Percentiles rank a stretch among this genome's conserved stretches.
Evolutionary conservation across 192 early-diverging fungal genomes (phyloP).

Genomic region (Entomortierella beljakovae): DNA sequence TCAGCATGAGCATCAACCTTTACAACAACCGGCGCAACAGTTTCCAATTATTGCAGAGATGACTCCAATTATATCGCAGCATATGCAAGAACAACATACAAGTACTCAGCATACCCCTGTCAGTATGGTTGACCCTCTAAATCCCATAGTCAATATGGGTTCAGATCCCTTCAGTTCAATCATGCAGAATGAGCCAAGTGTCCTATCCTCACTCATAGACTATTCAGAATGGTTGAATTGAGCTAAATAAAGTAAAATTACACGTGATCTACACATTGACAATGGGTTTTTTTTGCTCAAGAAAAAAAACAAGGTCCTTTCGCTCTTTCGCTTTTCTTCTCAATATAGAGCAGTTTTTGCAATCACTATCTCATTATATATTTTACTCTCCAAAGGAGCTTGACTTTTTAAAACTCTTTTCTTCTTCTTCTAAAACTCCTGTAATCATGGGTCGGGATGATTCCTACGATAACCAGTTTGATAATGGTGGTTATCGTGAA

Average conservation of each 20-base stretch:
- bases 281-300: not conserved
- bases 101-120: conserved; percentile 3
- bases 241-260: conserved; percentile 9
- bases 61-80: not conserved
- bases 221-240: conserved; percentile 52
- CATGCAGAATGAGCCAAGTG: conserved; percentile 49
- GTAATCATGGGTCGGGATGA: conserved; percentile 3
- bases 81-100: conserved; percentile 3
- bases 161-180: conserved; percentile 48
- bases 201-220: conserved; percentile 48
- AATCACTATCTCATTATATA: no score
- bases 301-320: not conserved
- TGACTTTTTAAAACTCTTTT: no score
- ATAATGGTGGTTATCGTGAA: not conserved
- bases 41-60: conserved; percentile 7
- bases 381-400: no score
- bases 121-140: conserved; percentile 24
- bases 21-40: conserved; percentile 20
- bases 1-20: conserved; percentile 6
- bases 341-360: no score
- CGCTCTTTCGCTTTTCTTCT: no score
- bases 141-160: conserved; percentile 26
- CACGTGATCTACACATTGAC: not conserved
- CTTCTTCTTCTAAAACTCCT: not conserved
- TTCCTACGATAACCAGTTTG: not conserved